Evolutionary conservation across 2,329 filamentous ascomycete species (phyloP), one percentile per base, ranked within the genome.

Genomic region (Phoma sp.): DNA sequence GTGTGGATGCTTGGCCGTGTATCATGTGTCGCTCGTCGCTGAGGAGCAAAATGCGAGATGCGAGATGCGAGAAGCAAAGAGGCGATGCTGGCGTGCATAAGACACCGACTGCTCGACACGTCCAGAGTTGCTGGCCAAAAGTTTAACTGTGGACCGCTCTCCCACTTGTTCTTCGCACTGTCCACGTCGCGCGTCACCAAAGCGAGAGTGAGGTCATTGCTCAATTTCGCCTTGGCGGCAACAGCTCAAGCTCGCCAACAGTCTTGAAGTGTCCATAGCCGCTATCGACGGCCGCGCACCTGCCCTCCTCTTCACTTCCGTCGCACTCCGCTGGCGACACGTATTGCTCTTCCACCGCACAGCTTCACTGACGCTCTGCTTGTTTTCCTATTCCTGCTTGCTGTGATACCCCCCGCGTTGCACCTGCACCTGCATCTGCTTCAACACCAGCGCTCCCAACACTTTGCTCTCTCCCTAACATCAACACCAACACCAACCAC

Each of bases 131-230:
- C 46, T 43, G 15, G 17, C 7, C 40, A 43, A 27, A 29, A 36
- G 21, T 43, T 48, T 49, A 35, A 35, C 36, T 24, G 52, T 55
- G 52, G 52, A 55, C 29, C 29, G 45, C 29, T 13, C 45, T 25
- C 51, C 45, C 45, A 37, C 51, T 50, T 55, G 45, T 55, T 50
- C 51, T 7, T 45, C 33, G 36, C 52, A 55, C 46, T 39, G 51
- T 54, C 51, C 51, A 44, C 43, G 43, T 39, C 50, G 31, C 45
- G 49, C 40, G 48, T 51, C 41, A 45, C 10, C 12, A 31, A 31
- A 31, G 29, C 29, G 29, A 9, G 27, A 29, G 43, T 44, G 53
- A 38, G 60, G 62, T 68, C 65, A 65, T 67, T 62, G 57, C 57
- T 51, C 47, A 40, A 29, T 55, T 59, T 49, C 22, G 52, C 48